These are phyloP conservation scores for Sphagnum magellanicum DNA, from an alignment of 228 moss, liverwort and hornwort genomes.

Conservation along the genomic window DNA sequence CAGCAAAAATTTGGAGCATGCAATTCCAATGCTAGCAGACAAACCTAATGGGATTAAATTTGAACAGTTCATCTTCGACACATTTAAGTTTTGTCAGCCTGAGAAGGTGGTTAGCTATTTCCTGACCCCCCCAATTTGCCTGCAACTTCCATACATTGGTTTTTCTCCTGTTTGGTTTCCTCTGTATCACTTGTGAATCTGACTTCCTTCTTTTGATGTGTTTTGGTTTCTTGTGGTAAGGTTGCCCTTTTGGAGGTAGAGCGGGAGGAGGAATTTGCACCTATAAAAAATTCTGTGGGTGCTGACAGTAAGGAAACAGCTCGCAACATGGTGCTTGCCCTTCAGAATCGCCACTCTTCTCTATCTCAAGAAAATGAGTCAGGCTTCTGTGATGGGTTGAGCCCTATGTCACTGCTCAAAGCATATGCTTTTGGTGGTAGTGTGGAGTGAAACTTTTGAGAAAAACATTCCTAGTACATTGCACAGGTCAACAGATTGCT, in stretches of 20 bases:
- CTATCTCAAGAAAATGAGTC: too few species aligned
- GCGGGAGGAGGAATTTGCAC: conserved; percentile 50
- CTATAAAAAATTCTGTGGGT: conserved; percentile 42
- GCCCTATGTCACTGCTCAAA: too few species aligned
- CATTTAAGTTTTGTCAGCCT: conserved; percentile 43
- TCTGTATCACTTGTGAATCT: too few species aligned
- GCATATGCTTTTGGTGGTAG: too few species aligned
- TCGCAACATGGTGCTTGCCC: conserved; percentile 33
- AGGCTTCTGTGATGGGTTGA: too few species aligned
- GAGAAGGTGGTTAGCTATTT: conserved; percentile 43
- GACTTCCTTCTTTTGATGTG: too few species aligned
- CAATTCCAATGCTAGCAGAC: conserved; percentile 45
- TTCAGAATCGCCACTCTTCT: conserved; percentile 8
- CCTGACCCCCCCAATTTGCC: background rate
- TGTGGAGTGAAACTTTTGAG: too few species aligned
- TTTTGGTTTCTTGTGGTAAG: conserved; percentile 7
- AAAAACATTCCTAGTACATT: too few species aligned
- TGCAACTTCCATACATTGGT: background rate
- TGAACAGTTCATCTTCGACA: conserved; percentile 81
- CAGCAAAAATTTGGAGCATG: conserved; percentile 31
- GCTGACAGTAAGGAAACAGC: conserved; percentile 35
- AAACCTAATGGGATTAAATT: conserved; percentile 69
- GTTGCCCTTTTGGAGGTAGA: conserved; percentile 47
- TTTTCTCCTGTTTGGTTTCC: background rate
- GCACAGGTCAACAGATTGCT: too few species aligned